Evolutionary conservation across 352 stramenopile genomes (phyloP).

Genomic region (Aphanomyces invadans): DNA sequence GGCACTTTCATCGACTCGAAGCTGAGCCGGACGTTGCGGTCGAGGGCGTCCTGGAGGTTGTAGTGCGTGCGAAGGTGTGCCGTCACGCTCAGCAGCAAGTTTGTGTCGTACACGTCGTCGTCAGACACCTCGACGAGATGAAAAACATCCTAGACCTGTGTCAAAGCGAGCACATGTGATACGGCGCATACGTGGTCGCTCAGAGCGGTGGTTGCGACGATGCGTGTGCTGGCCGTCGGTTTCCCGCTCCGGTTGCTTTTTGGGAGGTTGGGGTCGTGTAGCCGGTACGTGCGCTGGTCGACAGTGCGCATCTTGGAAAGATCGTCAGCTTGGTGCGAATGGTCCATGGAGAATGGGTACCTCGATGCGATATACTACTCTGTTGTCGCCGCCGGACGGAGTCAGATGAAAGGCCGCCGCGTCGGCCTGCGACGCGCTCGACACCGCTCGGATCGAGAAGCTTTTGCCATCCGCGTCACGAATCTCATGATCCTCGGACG

Average conservation of each 20-base stretch:
- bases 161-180: background rate
- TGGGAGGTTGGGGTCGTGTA: constrained; percentile 6
- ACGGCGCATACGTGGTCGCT: constrained; percentile 1
- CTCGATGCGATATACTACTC: constrained; percentile 12
- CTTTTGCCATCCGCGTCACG: too few species aligned
- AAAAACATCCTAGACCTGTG: constrained; percentile 23
- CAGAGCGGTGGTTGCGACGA: background rate
- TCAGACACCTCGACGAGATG: background rate
- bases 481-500: background rate
- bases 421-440: too few species aligned
- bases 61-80: background rate
- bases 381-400: background rate
- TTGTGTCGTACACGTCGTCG: background rate
- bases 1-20: background rate
- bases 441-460: too few species aligned
- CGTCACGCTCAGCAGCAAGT: background rate
- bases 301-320: too few species aligned
- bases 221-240: background rate
- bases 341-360: too few species aligned
- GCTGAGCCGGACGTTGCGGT: background rate
- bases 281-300: background rate
- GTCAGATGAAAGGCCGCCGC: background rate
- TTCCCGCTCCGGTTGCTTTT: background rate
- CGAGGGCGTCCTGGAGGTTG: background rate
- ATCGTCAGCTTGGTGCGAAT: too few species aligned